Percentiles rank a stretch among this genome's conserved stretches.
Conservation (phyloP, 768 basidiomycete genomes). For the Russula emetica region DNA sequence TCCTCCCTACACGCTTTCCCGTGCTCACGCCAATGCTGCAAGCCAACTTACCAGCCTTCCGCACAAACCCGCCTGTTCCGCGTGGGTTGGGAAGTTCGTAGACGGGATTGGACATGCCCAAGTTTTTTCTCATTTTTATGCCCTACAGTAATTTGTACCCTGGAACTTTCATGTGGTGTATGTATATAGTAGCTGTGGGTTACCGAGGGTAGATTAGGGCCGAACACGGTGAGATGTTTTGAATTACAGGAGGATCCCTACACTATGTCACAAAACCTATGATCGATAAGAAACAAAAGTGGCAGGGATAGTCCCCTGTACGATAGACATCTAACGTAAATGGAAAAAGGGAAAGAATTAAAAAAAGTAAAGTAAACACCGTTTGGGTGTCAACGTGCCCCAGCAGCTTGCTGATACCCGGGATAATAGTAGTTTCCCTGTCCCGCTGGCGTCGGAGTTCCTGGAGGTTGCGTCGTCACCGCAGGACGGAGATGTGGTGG, state of each 20-base stretch:
- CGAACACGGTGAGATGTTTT: background rate
- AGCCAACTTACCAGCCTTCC: constrained; percentile 30
- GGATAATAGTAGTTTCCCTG: constrained; percentile 31
- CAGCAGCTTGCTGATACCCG: constrained; percentile 29
- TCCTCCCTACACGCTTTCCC: no score
- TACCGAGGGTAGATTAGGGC: background rate
- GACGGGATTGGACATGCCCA: constrained; percentile 31
- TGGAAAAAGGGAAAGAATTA: background rate
- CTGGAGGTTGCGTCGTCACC: constrained; percentile 24
- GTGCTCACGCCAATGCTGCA: constrained; percentile 23
- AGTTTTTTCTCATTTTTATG: background rate
- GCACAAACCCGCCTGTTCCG: background rate
- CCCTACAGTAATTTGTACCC: background rate
- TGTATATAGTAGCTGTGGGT: no score
- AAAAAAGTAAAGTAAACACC: background rate
- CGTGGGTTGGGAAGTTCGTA: constrained; percentile 32
- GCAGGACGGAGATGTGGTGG: constrained; percentile 40
- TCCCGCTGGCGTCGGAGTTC: constrained; percentile 29
- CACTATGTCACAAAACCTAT: background rate
- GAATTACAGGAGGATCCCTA: constrained; percentile 14
- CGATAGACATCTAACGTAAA: constrained; percentile 18
- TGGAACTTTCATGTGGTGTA: background rate
- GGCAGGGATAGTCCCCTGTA: constrained; percentile 13
- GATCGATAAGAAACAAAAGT: constrained; percentile 4
- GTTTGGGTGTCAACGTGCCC: constrained; percentile 14